Evolutionary conservation across 2,329 filamentous ascomycete genomes (phyloP).

Genomic region (Verticillium nonalfalfae): DNA sequence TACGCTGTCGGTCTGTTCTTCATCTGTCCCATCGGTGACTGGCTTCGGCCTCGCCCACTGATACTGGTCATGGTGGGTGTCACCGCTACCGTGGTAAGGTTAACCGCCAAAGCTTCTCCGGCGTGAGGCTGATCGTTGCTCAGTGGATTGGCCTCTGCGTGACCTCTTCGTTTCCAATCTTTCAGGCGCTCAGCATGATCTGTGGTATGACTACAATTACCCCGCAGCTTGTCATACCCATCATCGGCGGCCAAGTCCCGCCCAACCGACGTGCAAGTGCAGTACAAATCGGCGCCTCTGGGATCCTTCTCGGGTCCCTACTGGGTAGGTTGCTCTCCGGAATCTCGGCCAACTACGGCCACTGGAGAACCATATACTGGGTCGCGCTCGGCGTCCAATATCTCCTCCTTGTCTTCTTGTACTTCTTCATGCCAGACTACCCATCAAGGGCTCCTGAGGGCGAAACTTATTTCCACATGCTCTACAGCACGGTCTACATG

Average conservation of each 20-base stretch:
- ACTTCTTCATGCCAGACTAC: slow-evolving; percentile 73
- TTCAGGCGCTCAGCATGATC: slow-evolving; percentile 65
- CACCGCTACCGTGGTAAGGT: slow-evolving; percentile 51
- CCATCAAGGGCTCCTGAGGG: slow-evolving; percentile 62
- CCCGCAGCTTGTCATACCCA: slow-evolving; percentile 70
- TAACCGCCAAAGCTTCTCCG: slow-evolving; percentile 30
- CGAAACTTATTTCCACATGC: slow-evolving; percentile 58
- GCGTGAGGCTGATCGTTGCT: background rate
- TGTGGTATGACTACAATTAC: slow-evolving; percentile 70
- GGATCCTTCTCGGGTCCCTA: slow-evolving; percentile 67
- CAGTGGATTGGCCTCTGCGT: slow-evolving; percentile 65
- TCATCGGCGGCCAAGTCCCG: slow-evolving; percentile 73
- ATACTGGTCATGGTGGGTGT: slow-evolving; percentile 61
- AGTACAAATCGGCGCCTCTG: slow-evolving; percentile 67
- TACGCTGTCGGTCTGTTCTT: slow-evolving; percentile 70
- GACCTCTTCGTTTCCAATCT: slow-evolving; percentile 56
- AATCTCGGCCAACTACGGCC: slow-evolving; percentile 63
- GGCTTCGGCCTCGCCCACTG: slow-evolving; percentile 59
- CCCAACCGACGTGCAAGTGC: slow-evolving; percentile 59
- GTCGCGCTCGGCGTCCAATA: slow-evolving; percentile 66
- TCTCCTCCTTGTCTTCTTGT: slow-evolving; percentile 57
- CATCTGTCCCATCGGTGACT: slow-evolving; percentile 68
- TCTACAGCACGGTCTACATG: slow-evolving; percentile 58
- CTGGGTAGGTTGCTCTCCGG: slow-evolving; percentile 70
- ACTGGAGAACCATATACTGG: slow-evolving; percentile 76